Evolutionary conservation across 2,329 filamentous ascomycete genomes (phyloP).

Genomic region (Trichoderma sp.): DNA sequence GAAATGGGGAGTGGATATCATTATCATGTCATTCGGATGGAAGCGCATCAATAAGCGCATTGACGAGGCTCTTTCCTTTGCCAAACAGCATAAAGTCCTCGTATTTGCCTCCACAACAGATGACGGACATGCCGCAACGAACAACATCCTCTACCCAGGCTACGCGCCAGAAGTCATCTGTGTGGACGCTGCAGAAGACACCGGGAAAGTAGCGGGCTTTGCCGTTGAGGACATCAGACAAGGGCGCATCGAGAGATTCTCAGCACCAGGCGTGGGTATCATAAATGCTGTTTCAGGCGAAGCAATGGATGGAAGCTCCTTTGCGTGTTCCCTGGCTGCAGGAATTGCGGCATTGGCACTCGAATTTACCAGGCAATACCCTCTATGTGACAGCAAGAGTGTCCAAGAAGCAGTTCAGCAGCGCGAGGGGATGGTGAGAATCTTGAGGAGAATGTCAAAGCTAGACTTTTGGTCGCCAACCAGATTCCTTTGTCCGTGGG

Average conservation of each 20-base stretch:
- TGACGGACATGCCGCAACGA: not conserved
- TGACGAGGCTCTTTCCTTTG: not conserved
- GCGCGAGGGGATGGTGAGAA: conserved; percentile 1
- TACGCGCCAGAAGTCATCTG: conserved; percentile 1
- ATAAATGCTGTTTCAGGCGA: not conserved
- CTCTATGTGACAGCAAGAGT: not conserved
- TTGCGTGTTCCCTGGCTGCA: not conserved
- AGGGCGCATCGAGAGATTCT: not conserved
- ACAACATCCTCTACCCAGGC: conserved; percentile 1
- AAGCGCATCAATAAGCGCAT: not conserved
- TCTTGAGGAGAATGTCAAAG: not conserved
- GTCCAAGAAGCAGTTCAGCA: not conserved
- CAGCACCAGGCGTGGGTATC: not conserved
- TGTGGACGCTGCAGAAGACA: not conserved
- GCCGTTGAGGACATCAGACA: not conserved
- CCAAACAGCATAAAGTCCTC: not conserved
- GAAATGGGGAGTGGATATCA: conserved; percentile 2
- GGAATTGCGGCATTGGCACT: conserved; percentile 1
- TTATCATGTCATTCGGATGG: conserved; percentile 13
- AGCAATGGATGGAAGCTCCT: not conserved
- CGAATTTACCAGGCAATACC: not conserved
- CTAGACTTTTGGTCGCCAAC: not conserved
- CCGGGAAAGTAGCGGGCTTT: not conserved
- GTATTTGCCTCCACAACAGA: conserved; percentile 11
- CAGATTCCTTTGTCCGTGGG: not conserved